Evolutionary conservation across 2,329 filamentous ascomycete species (phyloP).

Genomic region (Colletotrichum sublineola): DNA sequence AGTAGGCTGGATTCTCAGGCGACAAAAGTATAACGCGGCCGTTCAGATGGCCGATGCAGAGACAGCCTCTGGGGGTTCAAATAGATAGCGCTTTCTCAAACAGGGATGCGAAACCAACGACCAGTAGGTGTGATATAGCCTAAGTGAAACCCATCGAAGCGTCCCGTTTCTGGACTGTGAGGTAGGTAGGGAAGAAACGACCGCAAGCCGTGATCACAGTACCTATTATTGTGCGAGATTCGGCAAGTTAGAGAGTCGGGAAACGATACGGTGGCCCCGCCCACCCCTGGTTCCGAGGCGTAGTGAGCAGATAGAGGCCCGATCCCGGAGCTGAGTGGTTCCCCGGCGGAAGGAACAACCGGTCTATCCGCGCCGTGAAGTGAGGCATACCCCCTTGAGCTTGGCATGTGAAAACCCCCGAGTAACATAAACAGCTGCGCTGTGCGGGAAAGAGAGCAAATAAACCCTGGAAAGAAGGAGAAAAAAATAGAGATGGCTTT

Average conservation of each 20-base stretch:
- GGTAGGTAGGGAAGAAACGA: not conserved
- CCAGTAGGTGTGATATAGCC: not conserved
- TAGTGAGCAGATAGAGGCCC: conserved; percentile 26
- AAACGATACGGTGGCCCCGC: conserved; percentile 8
- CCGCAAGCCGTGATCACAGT: not conserved
- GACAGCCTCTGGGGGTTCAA: not conserved
- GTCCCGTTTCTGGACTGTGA: not conserved
- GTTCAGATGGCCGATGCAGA: not conserved
- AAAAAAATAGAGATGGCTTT: not conserved
- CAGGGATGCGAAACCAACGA: not conserved
- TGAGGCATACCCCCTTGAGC: not conserved
- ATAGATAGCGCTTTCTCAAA: not conserved
- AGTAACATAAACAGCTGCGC: not conserved
- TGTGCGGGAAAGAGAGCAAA: not conserved
- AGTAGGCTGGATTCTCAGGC: not conserved
- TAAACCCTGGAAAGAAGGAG: no score
- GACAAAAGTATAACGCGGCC: not conserved
- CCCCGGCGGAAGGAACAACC: not conserved
- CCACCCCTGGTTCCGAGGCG: conserved; percentile 3
- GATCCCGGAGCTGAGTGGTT: conserved; percentile 26
- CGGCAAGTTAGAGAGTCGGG: not conserved
- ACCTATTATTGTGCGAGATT: not conserved
- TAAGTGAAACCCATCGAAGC: not conserved
- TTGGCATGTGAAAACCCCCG: not conserved
- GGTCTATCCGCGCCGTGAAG: not conserved